Percentiles rank a stretch among this genome's conserved stretches.
Conservation (phyloP, 129 eudicot genomes). For the Scalesia atractyloides region DNA sequence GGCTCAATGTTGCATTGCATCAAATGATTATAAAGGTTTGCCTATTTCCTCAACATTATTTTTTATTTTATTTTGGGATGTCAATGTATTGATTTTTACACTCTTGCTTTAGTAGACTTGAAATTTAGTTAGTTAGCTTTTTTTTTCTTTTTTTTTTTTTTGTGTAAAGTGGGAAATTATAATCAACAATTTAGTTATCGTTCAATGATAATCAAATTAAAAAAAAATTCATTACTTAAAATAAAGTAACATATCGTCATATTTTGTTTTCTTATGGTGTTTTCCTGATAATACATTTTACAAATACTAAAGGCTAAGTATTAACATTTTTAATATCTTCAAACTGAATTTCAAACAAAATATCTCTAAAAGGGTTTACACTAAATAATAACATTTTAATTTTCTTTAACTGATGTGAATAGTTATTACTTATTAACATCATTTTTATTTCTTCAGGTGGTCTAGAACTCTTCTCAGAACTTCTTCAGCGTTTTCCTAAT, state of each 20-base stretch:
- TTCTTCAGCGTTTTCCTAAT: conserved; percentile 89
- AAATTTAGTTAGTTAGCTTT: not conserved
- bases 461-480: conserved; percentile 80
- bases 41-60: conserved; percentile 9
- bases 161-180: not conserved
- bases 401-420: not conserved
- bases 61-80: conserved; percentile 27
- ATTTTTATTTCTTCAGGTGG: conserved; percentile 65
- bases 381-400: not conserved
- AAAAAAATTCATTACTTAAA: not conserved
- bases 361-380: not conserved
- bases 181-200: not conserved
- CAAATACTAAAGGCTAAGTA: not conserved
- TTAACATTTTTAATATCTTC: not conserved
- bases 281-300: not conserved
- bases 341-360: conserved; percentile 3
- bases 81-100: not conserved
- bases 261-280: not conserved
- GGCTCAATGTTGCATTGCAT: conserved; percentile 94
- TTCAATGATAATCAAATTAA: not conserved
- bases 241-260: not conserved
- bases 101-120: conserved; percentile 13
- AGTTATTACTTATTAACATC: conserved; percentile 9
- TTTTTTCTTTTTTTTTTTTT: too few species aligned
- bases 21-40: conserved; percentile 96